phyloP scores from a whole-genome alignment of 306 rosid species.

The Myrica gale region DNA sequence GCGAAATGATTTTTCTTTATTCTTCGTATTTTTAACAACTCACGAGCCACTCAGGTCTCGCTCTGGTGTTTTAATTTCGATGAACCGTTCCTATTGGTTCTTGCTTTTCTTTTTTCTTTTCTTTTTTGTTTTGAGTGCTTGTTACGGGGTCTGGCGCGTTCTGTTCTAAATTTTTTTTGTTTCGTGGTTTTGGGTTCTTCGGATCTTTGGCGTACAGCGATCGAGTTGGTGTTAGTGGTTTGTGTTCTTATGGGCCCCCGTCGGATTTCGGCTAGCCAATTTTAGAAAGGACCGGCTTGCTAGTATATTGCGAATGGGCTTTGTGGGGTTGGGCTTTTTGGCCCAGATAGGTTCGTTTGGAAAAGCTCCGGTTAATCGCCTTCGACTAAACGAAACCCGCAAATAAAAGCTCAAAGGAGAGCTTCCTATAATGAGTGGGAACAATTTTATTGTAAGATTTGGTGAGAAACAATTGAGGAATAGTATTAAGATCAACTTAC shows the following conservation, averaged over 20 bases:
- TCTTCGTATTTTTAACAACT: neutral
- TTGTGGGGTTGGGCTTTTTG: no score
- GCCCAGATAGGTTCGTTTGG: no score
- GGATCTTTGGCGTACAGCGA: slow-evolving; percentile 39
- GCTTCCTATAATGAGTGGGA: no score
- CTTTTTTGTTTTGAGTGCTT: slow-evolving; percentile 12
- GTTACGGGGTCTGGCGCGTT: slow-evolving; percentile 14
- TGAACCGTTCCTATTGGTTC: slow-evolving; percentile 41
- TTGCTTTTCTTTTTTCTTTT: neutral
- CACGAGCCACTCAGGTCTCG: neutral
- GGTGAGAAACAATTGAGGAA: no score
- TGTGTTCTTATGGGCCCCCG: slow-evolving; percentile 42
- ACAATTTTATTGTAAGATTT: no score
- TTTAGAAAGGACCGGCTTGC: neutral
- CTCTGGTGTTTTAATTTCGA: slow-evolving; percentile 34
- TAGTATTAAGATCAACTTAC: no score
- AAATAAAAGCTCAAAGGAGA: no score
- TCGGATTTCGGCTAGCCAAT: neutral
- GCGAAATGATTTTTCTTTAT: slow-evolving; percentile 10
- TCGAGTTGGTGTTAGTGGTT: slow-evolving; percentile 45
- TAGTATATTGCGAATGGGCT: neutral
- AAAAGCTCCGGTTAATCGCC: no score
- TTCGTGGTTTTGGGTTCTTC: slow-evolving; percentile 34
- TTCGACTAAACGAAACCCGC: no score
- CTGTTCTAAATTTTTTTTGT: slow-evolving; percentile 21